These are phyloP conservation scores for Exophiala viscosa DNA, from an alignment of 2,329 filamentous ascomycete species.

Conservation along the genomic window DNA sequence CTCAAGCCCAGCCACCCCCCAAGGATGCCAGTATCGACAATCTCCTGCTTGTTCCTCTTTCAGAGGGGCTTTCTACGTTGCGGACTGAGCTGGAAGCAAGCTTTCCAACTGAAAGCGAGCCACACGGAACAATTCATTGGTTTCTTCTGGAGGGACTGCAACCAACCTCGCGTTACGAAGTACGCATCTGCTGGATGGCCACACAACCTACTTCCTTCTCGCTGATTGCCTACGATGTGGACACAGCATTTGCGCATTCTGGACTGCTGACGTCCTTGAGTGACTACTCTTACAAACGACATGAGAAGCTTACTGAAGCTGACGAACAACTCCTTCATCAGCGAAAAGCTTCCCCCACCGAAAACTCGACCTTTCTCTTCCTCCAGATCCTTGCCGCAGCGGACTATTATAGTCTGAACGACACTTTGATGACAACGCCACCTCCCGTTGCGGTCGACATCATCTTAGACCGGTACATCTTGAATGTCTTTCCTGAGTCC, in stretches of 20 bases:
- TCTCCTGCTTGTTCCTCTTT: slow-evolving; percentile 63
- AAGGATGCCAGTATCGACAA: slow-evolving; percentile 55
- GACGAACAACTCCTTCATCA: slow-evolving; percentile 19
- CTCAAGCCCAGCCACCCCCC: slow-evolving; percentile 55
- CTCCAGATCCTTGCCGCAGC: slow-evolving; percentile 72
- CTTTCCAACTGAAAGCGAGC: slow-evolving; percentile 58
- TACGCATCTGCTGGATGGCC: slow-evolving; percentile 89
- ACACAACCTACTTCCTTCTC: slow-evolving; percentile 82
- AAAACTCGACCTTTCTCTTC: slow-evolving; percentile 54
- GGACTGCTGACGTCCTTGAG: slow-evolving; percentile 63
- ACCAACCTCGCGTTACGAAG: slow-evolving; percentile 78
- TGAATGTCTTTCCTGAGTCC: slow-evolving; percentile 75
- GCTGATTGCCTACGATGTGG: slow-evolving; percentile 62
- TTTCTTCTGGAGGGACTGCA: slow-evolving; percentile 67
- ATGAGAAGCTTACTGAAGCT: slow-evolving; percentile 30
- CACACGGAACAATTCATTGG: slow-evolving; percentile 68
- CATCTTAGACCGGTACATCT: slow-evolving; percentile 79
- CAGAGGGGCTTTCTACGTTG: slow-evolving; percentile 54
- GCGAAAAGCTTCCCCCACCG: slow-evolving; percentile 2
- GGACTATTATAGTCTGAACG: slow-evolving; percentile 77
- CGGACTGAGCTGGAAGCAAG: slow-evolving; percentile 63
- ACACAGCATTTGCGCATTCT: slow-evolving; percentile 59
- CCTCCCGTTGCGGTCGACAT: slow-evolving; percentile 73
- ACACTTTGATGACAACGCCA: slow-evolving; percentile 68
- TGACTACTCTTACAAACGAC: slow-evolving; percentile 55